These are phyloP conservation scores for Tricholoma bakamatsutake DNA, from an alignment of 768 basidiomycete species.

Conservation along the genomic window DNA sequence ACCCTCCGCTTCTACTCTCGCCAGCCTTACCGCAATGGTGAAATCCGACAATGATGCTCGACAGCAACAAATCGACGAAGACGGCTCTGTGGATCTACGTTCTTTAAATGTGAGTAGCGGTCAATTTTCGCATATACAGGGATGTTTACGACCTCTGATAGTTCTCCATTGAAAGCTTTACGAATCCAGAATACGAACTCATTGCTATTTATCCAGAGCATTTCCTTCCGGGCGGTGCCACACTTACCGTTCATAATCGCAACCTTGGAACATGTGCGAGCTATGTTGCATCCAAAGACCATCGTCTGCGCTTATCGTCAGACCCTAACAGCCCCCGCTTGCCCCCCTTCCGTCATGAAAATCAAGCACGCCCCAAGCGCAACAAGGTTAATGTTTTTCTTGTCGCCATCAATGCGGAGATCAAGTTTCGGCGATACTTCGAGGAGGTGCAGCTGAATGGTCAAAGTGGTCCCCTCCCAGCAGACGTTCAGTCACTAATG, in stretches of 20 bases:
- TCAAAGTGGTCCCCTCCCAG: too few relatives aligned
- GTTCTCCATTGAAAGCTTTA: not conserved
- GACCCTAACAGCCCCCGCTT: not conserved
- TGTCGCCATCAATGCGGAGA: too few relatives aligned
- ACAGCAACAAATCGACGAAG: not conserved
- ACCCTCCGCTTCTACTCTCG: not conserved
- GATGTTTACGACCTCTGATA: not conserved
- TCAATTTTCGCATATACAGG: not conserved
- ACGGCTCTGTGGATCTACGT: not conserved
- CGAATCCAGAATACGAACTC: not conserved
- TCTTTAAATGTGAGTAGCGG: not conserved
- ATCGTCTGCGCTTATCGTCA: not conserved
- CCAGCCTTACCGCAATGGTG: not conserved
- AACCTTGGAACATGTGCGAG: not conserved
- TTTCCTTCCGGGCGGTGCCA: not conserved
- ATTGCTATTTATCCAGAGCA: not conserved
- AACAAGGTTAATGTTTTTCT: too few relatives aligned
- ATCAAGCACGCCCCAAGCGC: too few relatives aligned
- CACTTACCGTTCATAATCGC: not conserved
- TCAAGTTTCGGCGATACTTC: too few relatives aligned
- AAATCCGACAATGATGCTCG: not conserved
- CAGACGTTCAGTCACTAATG: too few relatives aligned
- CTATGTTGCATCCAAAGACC: not conserved
- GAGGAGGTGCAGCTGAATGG: too few relatives aligned
- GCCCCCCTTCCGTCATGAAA: not conserved